Conservation (phyloP, 129 eudicot genomes). For the Rutidosis leptorrhynchoides region DNA sequence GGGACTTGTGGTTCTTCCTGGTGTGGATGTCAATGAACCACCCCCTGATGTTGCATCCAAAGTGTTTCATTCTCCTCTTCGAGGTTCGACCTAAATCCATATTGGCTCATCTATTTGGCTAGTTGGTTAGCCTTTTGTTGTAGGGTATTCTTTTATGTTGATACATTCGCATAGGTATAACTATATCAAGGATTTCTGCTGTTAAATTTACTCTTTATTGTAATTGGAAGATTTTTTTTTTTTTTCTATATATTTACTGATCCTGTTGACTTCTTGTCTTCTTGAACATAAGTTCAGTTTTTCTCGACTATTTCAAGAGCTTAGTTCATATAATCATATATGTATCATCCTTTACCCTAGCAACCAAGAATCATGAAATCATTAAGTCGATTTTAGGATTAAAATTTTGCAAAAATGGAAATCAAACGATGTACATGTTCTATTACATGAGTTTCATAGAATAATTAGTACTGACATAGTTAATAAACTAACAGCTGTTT, state of each 20-base stretch:
- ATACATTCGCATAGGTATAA: neutral
- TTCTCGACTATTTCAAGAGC: too few relatives aligned
- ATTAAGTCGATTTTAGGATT: too few relatives aligned
- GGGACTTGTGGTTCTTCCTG: constrained; percentile 81
- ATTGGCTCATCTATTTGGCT: too few relatives aligned
- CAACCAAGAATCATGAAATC: too few relatives aligned
- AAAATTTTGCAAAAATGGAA: too few relatives aligned
- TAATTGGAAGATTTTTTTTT: constrained; percentile 1
- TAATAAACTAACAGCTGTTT: constrained; percentile 5
- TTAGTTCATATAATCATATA: too few relatives aligned
- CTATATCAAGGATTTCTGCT: neutral
- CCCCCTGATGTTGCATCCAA: constrained; percentile 88
- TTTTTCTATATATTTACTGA: neutral
- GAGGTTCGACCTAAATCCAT: too few relatives aligned
- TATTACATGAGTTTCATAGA: too few relatives aligned
- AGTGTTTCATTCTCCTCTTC: constrained; percentile 71
- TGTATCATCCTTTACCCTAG: too few relatives aligned
- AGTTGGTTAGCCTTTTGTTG: neutral
- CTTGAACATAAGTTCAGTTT: neutral
- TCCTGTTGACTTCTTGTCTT: neutral
- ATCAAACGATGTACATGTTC: too few relatives aligned
- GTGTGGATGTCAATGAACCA: constrained; percentile 46
- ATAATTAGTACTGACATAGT: too few relatives aligned
- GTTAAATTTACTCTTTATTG: neutral
- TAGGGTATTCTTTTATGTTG: neutral